A percentile compares a stretch with the other conserved stretches of the same genome.
phyloP scores from a whole-genome alignment of 176 grass and related monocot genomes.

The bread wheat (Triticum aestivum) region DNA sequence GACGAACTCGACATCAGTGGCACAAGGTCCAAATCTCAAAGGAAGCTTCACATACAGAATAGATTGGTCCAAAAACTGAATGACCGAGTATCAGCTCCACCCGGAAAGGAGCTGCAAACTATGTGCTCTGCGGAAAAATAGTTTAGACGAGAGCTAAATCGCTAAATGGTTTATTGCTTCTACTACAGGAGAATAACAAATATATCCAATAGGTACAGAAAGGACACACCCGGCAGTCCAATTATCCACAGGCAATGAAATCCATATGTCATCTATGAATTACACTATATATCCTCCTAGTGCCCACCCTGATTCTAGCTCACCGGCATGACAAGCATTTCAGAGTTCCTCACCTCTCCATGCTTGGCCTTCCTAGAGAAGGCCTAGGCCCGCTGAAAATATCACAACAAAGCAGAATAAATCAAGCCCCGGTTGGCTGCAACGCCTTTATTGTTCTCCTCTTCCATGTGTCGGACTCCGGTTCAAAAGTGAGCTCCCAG shows the following conservation, averaged over 20 bases:
- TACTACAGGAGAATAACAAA: slow-evolving; percentile 33
- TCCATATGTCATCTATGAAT: slow-evolving; percentile 41
- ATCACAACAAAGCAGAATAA: background rate
- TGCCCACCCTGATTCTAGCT: slow-evolving; percentile 14
- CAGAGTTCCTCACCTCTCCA: slow-evolving; percentile 22
- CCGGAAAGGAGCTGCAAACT: background rate
- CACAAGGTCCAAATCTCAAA: background rate
- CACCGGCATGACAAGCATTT: background rate
- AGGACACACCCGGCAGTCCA: background rate
- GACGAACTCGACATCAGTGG: background rate
- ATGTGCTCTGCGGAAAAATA: background rate
- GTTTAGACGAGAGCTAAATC: background rate
- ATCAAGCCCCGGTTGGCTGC: slow-evolving; percentile 40
- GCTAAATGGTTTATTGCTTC: slow-evolving; percentile 7
- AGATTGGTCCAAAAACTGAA: background rate
- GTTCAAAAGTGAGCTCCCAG: slow-evolving; percentile 93
- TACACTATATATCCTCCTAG: slow-evolving; percentile 38
- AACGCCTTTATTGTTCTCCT: slow-evolving; percentile 82
- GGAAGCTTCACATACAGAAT: background rate
- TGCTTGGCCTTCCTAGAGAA: slow-evolving; percentile 1
- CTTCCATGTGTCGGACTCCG: slow-evolving; percentile 77
- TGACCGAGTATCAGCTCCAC: background rate
- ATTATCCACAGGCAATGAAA: slow-evolving; percentile 32
- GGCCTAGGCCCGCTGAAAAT: background rate
- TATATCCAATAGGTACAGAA: slow-evolving; percentile 30